phyloP scores from a whole-genome alignment of 2,329 filamentous ascomycete species.

The Epichloe festucae region DNA sequence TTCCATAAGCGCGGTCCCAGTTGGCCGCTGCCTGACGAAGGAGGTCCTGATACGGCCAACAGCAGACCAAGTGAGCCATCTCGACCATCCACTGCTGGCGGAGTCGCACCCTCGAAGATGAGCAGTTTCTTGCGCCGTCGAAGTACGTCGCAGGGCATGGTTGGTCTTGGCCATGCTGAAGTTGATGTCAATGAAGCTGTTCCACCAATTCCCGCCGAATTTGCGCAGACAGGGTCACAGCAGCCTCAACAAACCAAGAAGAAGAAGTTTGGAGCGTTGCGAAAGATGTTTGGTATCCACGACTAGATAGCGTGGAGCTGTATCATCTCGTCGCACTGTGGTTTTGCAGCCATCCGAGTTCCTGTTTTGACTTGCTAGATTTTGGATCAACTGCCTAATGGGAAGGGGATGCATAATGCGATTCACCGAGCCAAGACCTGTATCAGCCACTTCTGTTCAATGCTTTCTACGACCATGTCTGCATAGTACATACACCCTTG shows the following conservation, averaged over 20 bases:
- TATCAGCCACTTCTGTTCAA: neutral
- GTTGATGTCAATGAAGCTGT: slow-evolving; percentile 7
- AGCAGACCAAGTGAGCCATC: slow-evolving; percentile 13
- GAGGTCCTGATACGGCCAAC: slow-evolving; percentile 18
- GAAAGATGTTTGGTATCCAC: slow-evolving; percentile 48
- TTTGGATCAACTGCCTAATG: neutral
- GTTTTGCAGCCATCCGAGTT: neutral
- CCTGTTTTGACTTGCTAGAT: neutral
- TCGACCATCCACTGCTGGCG: slow-evolving; percentile 24
- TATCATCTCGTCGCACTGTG: slow-evolving; percentile 2
- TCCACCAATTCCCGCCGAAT: slow-evolving; percentile 1
- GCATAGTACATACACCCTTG: no score
- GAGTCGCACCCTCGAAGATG: slow-evolving; percentile 11
- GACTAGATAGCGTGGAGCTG: slow-evolving; percentile 21
- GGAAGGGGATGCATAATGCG: no score
- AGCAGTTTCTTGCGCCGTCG: slow-evolving; percentile 22
- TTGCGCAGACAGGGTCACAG: neutral
- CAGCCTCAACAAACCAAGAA: slow-evolving; percentile 25
- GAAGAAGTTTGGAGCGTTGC: slow-evolving; percentile 56
- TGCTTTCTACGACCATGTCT: no score
- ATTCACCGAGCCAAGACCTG: no score
- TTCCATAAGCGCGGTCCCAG: slow-evolving; percentile 17
- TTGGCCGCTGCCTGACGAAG: slow-evolving; percentile 21
- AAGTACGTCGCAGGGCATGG: slow-evolving; percentile 22
- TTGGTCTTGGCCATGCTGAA: slow-evolving; percentile 9